These are phyloP conservation scores for Ceratobasidium sp. DNA, from an alignment of 1,284 basidiomycete genomes.

Conservation along the genomic window DNA sequence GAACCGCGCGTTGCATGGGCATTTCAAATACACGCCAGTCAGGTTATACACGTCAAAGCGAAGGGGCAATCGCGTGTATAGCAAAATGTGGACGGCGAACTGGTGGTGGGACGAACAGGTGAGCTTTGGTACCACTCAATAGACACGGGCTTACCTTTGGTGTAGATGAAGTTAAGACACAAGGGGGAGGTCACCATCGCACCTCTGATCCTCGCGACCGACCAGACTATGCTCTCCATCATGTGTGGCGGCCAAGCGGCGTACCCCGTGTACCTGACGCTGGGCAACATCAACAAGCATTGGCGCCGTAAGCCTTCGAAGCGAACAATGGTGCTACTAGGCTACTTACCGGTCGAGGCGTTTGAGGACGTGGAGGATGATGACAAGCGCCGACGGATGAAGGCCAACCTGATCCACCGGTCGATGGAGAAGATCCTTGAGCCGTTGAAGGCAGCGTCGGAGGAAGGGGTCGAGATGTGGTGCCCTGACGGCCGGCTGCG, in stretches of 20 bases:
- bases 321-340: slow-evolving; percentile 24
- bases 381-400: background rate
- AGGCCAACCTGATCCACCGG: slow-evolving; percentile 10
- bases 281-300: slow-evolving; percentile 39
- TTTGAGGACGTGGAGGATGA: slow-evolving; percentile 17
- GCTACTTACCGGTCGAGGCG: slow-evolving; percentile 40
- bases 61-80: background rate
- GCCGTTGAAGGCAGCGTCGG: slow-evolving; percentile 6
- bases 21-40: background rate
- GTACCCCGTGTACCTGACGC: slow-evolving; percentile 16
- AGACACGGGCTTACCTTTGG: background rate
- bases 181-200: slow-evolving; percentile 1
- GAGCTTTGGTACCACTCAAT: background rate
- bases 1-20: background rate
- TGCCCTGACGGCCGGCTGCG: slow-evolving; percentile 18
- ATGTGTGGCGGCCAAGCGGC: slow-evolving; percentile 26
- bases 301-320: slow-evolving; percentile 21
- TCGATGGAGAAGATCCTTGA: slow-evolving; percentile 16
- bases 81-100: background rate
- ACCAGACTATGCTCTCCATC: slow-evolving; percentile 8
- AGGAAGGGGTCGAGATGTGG: slow-evolving; percentile 26
- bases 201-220: slow-evolving; percentile 5
- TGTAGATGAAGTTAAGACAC: background rate
- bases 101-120: slow-evolving; percentile 24
- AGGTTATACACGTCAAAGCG: background rate